Evolutionary conservation across 1,284 basidiomycete genomes (phyloP), one percentile per base, ranked within the genome.

Genomic region (Ceratorhiza oryzae-sativae): DNA sequence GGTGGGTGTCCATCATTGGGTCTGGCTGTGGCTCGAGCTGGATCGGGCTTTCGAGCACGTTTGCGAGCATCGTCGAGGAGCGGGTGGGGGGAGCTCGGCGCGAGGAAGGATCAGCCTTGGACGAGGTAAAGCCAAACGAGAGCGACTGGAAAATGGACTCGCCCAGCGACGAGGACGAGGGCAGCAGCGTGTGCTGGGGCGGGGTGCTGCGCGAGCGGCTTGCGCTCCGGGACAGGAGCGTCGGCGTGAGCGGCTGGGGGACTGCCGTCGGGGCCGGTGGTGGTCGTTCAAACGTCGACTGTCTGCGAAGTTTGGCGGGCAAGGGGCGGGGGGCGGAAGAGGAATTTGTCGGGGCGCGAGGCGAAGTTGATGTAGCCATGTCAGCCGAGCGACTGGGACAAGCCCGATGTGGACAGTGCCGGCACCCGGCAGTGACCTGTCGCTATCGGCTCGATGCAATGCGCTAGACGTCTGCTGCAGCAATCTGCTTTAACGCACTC

Each of bases 61-160:
- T 48, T 15, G 63, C 34, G 36, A 68, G 39, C 63, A 56, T 68
- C 23, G 59, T 61, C 32, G 61, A 34, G 46, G 61, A 46, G 1
- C 61, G 45, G 55, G 55, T 15, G 2, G 55, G 55, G 13, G 59
- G 59, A 8, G 39, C 15, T 3, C 59, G 59, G n/a, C 49, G 45
- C 51, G 39, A n/a, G 32, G 32, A 10, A 2, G 53, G 53, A 13
- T 41, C 32, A 25, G 30, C 32, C 4, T 36, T 13, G n/a, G 32
- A 9, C n/a, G 55, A 36, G 1, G 55, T n/a, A 68, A 68, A 63
- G 36, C 63, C 63, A 68, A 68, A 68, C 10, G 63, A 68, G 12
- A 68, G 51, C 36, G 63, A 68, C 51, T 68, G 63, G 51, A 68
- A 68, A n/a, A 68, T 68, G 12, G 63, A 68, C 63, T 68, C 63